Evolutionary conservation across 1,284 basidiomycete species (phyloP).

Genomic region (Rhodotorula sp.): DNA sequence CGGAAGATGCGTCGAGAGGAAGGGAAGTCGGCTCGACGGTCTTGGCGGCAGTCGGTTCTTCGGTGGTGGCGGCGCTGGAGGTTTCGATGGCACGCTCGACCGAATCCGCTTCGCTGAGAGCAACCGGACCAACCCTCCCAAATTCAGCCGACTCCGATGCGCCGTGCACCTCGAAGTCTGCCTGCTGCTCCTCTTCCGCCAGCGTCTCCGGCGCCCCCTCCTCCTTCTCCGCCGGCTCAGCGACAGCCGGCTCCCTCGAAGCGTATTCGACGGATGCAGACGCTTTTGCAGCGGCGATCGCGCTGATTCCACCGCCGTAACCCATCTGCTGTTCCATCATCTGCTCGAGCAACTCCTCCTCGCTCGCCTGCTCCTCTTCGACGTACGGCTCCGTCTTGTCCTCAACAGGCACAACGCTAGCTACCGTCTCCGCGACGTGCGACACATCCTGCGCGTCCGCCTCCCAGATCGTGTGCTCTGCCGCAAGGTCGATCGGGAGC

Average conservation of each 20-base stretch:
- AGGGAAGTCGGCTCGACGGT: not conserved
- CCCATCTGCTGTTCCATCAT: not conserved
- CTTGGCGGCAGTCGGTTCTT: too few species aligned
- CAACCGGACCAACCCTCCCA: not conserved
- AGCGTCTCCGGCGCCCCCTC: not conserved
- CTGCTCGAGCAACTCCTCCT: not conserved
- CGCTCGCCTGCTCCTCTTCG: not conserved
- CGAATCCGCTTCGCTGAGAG: not conserved
- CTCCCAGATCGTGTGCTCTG: constrained; percentile 6
- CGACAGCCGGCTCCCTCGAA: not conserved
- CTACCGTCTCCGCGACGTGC: not conserved
- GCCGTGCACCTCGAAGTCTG: not conserved
- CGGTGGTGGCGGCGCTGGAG: too few species aligned
- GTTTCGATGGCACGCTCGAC: too few species aligned
- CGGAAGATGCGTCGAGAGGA: not conserved
- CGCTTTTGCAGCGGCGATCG: not conserved
- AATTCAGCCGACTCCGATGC: not conserved
- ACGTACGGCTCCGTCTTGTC: not conserved
- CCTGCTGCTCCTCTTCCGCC: not conserved
- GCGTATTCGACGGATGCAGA: too few species aligned
- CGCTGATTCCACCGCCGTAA: not conserved
- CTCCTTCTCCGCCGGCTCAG: not conserved
- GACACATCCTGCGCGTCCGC: not conserved
- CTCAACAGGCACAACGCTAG: not conserved
- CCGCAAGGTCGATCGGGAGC: constrained; percentile 9